phyloP scores from a whole-genome alignment of 2,329 filamentous ascomycete species.

The Sclerotinia spermophila region DNA sequence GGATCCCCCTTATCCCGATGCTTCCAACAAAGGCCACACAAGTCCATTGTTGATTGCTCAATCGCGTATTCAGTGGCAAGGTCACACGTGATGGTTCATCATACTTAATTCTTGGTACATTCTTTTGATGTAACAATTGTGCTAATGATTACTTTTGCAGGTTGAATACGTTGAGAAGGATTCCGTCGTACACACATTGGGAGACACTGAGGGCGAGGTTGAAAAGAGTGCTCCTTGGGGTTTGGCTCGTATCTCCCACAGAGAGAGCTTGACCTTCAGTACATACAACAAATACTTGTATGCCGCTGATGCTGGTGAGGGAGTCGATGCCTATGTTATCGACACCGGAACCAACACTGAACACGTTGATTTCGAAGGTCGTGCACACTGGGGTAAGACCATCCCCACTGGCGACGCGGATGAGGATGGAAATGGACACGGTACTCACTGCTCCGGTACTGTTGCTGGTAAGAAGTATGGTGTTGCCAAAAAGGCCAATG shows the following conservation, averaged over 20 bases:
- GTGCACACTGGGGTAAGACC: slow-evolving; percentile 95
- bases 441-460: slow-evolving; percentile 98
- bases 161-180: slow-evolving; percentile 97
- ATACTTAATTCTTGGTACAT: neutral
- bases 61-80: slow-evolving; percentile 16
- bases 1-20: neutral
- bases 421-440: slow-evolving; percentile 94
- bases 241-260: slow-evolving; percentile 95
- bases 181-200: slow-evolving; percentile 82
- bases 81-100: slow-evolving; percentile 29
- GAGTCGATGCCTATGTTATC: slow-evolving; percentile 97
- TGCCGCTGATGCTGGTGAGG: slow-evolving; percentile 83
- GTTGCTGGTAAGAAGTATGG: slow-evolving; percentile 98
- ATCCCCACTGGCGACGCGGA: slow-evolving; percentile 83
- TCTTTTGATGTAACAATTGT: slow-evolving; percentile 11
- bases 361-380: slow-evolving; percentile 96
- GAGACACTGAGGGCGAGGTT: slow-evolving; percentile 52
- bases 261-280: slow-evolving; percentile 78
- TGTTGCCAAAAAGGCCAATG: slow-evolving; percentile 96
- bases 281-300: slow-evolving; percentile 99
- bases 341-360: slow-evolving; percentile 93
- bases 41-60: neutral
- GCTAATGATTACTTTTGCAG: slow-evolving; percentile 47
- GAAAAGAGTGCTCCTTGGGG: slow-evolving; percentile 99
- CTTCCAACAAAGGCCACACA: neutral